Percentiles rank a stretch among this genome's conserved stretches.
phyloP scores from a whole-genome alignment of 1,284 basidiomycete species.

The Ganoderma sp. region DNA sequence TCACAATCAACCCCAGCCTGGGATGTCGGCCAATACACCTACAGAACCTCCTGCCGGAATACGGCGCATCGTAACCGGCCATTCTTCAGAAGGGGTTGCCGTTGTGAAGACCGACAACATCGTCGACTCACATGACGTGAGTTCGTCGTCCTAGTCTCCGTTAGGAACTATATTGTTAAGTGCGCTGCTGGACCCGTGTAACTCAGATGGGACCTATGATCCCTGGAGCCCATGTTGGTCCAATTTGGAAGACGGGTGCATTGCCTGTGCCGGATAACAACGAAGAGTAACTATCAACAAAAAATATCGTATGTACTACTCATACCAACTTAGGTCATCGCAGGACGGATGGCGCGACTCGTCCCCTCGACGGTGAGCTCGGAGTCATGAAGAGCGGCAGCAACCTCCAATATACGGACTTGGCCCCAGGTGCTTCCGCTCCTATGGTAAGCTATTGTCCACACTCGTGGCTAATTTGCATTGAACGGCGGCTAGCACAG shows the following conservation, averaged over 20 bases:
- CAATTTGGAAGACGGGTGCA: slow-evolving; percentile 58
- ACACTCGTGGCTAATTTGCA: background rate
- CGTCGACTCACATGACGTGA: slow-evolving; percentile 22
- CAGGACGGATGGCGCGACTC: slow-evolving; percentile 58
- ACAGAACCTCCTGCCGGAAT: slow-evolving; percentile 38
- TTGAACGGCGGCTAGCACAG: slow-evolving; percentile 41
- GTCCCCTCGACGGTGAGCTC: slow-evolving; percentile 47
- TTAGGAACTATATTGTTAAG: background rate
- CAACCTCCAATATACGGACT: slow-evolving; percentile 58
- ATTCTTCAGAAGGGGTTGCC: slow-evolving; percentile 38
- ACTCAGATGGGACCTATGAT: slow-evolving; percentile 21
- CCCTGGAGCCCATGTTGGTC: slow-evolving; percentile 37
- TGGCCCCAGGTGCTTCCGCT: slow-evolving; percentile 57
- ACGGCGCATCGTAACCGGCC: slow-evolving; percentile 59
- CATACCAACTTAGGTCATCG: background rate
- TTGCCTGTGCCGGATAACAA: slow-evolving; percentile 64
- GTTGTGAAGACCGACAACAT: slow-evolving; percentile 34
- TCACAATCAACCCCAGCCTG: slow-evolving; percentile 49
- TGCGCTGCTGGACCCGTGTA: background rate
- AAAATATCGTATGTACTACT: background rate
- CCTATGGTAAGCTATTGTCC: slow-evolving; percentile 51
- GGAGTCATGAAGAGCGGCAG: slow-evolving; percentile 56
- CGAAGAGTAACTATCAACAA: slow-evolving; percentile 33
- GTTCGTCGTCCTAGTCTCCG: background rate
- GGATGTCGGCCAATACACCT: slow-evolving; percentile 45